phyloP scores from a whole-genome alignment of 1,284 basidiomycete species.

The Cryptococcus neoformans region DNA sequence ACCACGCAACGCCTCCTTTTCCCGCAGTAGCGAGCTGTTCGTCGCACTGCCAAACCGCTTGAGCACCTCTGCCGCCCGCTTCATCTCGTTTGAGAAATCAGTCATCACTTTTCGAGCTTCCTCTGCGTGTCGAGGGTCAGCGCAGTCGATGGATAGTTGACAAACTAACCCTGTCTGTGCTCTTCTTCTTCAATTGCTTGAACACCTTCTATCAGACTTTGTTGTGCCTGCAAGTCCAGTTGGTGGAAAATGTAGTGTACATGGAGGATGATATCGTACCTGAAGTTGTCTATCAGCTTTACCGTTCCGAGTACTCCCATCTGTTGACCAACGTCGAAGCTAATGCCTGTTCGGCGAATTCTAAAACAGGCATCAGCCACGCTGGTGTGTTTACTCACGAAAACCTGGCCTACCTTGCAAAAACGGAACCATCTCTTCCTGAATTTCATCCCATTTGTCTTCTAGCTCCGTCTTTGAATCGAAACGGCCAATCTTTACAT shows the following conservation, averaged over 20 bases:
- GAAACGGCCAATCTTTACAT: slow-evolving; percentile 12
- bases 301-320: not conserved
- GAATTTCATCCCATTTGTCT: slow-evolving; percentile 27
- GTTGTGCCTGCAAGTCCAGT: slow-evolving; percentile 7
- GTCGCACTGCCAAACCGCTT: slow-evolving; percentile 5
- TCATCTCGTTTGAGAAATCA: slow-evolving; percentile 21
- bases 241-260: slow-evolving; percentile 19
- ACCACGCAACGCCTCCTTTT: too few species aligned
- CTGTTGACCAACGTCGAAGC: slow-evolving; percentile 3
- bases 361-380: not conserved
- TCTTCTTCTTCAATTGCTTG: slow-evolving; percentile 24
- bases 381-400: too few species aligned
- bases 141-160: not conserved
- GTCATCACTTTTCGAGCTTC: slow-evolving; percentile 15
- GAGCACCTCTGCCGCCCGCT: slow-evolving; percentile 15
- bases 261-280: slow-evolving; percentile 19
- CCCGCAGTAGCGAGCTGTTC: not conserved
- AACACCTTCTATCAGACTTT: slow-evolving; percentile 20
- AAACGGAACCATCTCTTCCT: slow-evolving; percentile 15
- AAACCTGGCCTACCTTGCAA: slow-evolving; percentile 19
- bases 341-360: slow-evolving; percentile 11
- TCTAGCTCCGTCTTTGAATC: slow-evolving; percentile 18
- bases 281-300: slow-evolving; percentile 1
- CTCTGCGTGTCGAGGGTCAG: slow-evolving; percentile 7
- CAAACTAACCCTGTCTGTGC: slow-evolving; percentile 26